Evolutionary conservation across 1,284 basidiomycete species (phyloP), one percentile per base, ranked within the genome.

Genomic region (Ceratobasidium sp.): DNA sequence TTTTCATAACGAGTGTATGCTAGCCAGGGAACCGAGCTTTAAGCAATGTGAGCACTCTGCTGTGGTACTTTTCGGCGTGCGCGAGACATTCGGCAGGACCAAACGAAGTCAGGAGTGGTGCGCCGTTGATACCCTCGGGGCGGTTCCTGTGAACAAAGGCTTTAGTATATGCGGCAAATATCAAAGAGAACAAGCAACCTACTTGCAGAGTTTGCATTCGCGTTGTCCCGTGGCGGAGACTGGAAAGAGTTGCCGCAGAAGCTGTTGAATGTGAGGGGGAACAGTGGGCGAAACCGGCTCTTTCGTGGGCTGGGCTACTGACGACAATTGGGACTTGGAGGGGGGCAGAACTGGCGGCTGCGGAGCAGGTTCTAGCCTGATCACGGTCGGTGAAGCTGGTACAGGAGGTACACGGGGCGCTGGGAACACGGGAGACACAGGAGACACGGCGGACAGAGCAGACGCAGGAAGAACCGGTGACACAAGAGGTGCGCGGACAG

Each of bases 161-260:
- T 48, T 73, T 66, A 66, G 46, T 66, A 27, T 50, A 30, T 44
- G 23, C 46, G 23, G 2, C 60, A 33, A 38, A 48, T 41, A 62
- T 66, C 50, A 50, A 23, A 55, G 23, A n/a, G 60, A 64, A 35
- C 3, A 16, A 27, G 1, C 18, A 23, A 46, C 73, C 65, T 54
- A 75, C 73, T 75, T 75, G 73, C 73, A 75, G 27, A 66, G 46
- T 66, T 66, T 75, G 62, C 73, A 75, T 38, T 75, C 73, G 20
- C 48, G 73, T 27, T 65, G 35, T 41, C 73, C 73, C 6, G 46
- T 23, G 35, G 60, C 12, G 12, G 62, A 38, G 23, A 44, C 27
- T 12, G 46, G 27, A 33, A 75, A 75, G 7, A 75, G 46, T 38
- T 75, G 60, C 5, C 33, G 27, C 27, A 69, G 18, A 16, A 69